A percentile compares a stretch with the other conserved stretches of the same genome.
These are phyloP conservation scores for Melampsora occidentalis DNA, from an alignment of 1,284 basidiomycete genomes.

Conservation along the genomic window DNA sequence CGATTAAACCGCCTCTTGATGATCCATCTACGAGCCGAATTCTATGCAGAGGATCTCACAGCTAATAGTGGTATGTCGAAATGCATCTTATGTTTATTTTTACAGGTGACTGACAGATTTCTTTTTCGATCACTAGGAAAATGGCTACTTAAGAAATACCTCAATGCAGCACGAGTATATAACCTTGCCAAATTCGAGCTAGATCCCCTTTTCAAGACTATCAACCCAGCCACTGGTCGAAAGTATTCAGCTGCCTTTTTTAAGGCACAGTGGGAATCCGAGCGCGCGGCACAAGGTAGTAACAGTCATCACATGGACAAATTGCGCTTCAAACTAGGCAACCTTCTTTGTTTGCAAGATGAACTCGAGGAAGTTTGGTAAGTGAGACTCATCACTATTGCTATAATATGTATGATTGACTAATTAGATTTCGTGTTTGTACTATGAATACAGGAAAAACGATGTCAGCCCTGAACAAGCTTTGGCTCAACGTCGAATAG, in stretches of 20 bases:
- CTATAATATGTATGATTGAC: background rate
- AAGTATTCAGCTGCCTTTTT: background rate
- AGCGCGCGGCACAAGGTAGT: background rate
- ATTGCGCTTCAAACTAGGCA: background rate
- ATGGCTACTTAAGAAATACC: slow-evolving; percentile 7
- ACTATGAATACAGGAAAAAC: background rate
- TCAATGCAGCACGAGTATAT: background rate
- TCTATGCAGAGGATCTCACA: background rate
- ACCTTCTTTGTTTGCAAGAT: slow-evolving; percentile 1
- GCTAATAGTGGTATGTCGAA: background rate
- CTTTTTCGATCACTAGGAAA: background rate
- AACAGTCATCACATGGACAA: background rate
- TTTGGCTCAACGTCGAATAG: background rate
- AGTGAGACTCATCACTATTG: background rate
- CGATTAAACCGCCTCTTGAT: background rate
- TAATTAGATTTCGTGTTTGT: background rate
- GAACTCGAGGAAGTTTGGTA: background rate
- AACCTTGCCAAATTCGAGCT: background rate
- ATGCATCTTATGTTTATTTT: background rate
- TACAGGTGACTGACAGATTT: background rate
- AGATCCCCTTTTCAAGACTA: background rate
- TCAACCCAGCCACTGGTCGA: background rate
- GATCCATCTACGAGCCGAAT: background rate
- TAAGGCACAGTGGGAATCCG: background rate
- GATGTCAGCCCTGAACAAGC: background rate